phyloP scores from a whole-genome alignment of 192 early-diverging fungal species.

The Rhizoclosmatium sp. region DNA sequence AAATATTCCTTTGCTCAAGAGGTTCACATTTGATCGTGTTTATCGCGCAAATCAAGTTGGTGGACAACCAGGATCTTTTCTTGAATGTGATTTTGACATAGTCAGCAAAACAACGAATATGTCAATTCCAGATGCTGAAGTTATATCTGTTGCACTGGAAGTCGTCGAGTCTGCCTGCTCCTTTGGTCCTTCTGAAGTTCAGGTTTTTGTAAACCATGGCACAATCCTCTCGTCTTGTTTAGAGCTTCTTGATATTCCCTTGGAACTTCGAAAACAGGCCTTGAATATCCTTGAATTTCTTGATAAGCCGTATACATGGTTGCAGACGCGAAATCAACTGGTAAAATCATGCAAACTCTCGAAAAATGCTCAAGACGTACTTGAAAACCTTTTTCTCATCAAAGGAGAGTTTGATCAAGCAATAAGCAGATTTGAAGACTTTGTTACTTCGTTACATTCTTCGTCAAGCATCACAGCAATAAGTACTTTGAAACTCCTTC shows the following conservation, averaged over 20 bases:
- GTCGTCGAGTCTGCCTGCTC: conserved; percentile 37
- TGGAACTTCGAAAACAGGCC: conserved; percentile 57
- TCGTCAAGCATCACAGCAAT: conserved; percentile 14
- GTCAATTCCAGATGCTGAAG: conserved; percentile 84
- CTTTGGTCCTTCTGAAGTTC: conserved; percentile 50
- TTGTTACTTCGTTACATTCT: conserved; percentile 12
- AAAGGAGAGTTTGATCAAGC: conserved; percentile 35
- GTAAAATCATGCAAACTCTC: conserved; percentile 32
- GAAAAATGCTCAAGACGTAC: conserved; percentile 21
- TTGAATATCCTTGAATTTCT: conserved; percentile 68
- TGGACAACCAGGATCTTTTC: conserved; percentile 63
- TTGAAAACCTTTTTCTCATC: conserved; percentile 38
- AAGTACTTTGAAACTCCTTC: conserved; percentile 11
- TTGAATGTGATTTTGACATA: conserved; percentile 93
- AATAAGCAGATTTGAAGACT: conserved; percentile 23
- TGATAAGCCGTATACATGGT: conserved; percentile 59
- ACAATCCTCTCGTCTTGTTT: conserved; percentile 77
- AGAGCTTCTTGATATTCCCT: conserved; percentile 71
- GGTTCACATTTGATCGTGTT: conserved; percentile 85
- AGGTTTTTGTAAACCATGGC: conserved; percentile 72
- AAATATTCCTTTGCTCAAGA: conserved; percentile 74
- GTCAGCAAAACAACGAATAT: conserved; percentile 71
- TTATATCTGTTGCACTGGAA: conserved; percentile 78
- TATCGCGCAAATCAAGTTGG: conserved; percentile 83
- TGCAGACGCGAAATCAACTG: conserved; percentile 68